Base-by-base conservation (phyloP, 805 yeast species). In the Myxozyma udenii region DNA sequence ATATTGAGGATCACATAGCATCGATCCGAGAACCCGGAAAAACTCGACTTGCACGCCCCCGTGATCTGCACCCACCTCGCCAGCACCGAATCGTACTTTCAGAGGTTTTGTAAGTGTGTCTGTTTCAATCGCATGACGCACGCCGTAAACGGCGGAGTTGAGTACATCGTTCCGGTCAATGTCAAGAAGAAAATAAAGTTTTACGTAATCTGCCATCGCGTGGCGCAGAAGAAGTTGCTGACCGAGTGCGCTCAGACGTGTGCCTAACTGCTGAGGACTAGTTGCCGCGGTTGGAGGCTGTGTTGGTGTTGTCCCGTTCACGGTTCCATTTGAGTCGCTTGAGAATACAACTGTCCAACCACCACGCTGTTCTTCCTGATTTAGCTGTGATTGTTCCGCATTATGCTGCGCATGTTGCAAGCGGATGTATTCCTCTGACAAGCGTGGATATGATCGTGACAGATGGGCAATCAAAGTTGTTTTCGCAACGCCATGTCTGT, bases 1-100 rank as follows among this genome's bases (percentile, higher is more conserved):
- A 39, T 48, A 50, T 3, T 33, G 38, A 2, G 61, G 50, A 22
- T 51, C 48, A 28, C 62, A 44, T 11, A 66, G 23, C 22, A 43
- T 44, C 24, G 53, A 32, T 1, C 66, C 68, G 11, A 66, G 35
- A 9, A 41, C 28, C 9, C 60, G 49, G 39, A 66, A 66, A 2
- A 66, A 53, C 52, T 66, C 69, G 16, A 53, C 50, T 38, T 64
- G 66, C 5, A 66, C 64, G 1, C 69, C 69, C 22, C 69, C 69
- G 2, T 61, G 62, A 32, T 66, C 69, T 7, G 60, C 57, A 28
- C 66, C 68, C 21, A 61, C 57, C 25, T 65, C 68, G 19, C 66
- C 66, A 2, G 42, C 39, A 4, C 59, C 57, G 44, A 54, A 43
- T n/a, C 57, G 47, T 4, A 66, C 62, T 33, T 61, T 53, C 6